Percentiles rank a stretch among this genome's conserved stretches.
Conservation (phyloP, 2,329 filamentous ascomycete species). For the Sclerotinia minor region DNA sequence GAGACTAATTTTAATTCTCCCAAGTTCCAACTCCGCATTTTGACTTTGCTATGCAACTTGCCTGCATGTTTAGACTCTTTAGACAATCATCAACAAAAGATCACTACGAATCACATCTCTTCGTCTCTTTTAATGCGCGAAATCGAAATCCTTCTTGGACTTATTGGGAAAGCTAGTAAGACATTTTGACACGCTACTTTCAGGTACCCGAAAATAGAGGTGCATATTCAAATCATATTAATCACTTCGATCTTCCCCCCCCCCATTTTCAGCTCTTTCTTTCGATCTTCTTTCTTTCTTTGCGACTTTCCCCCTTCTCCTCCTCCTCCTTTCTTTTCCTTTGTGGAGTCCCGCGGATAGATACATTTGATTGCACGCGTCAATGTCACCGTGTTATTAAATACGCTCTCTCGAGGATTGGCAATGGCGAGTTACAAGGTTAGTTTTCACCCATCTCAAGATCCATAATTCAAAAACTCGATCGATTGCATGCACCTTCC, state of each 20-base stretch:
- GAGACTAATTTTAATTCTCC: slow-evolving; percentile 17
- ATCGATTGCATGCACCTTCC: slow-evolving; percentile 14
- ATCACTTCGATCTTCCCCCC: slow-evolving; percentile 5
- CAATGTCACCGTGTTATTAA: slow-evolving; percentile 21
- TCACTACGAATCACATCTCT: slow-evolving; percentile 9
- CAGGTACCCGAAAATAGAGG: slow-evolving; percentile 7
- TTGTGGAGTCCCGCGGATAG: not conserved
- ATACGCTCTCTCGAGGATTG: slow-evolving; percentile 11
- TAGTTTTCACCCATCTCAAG: slow-evolving; percentile 12
- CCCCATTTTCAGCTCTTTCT: slow-evolving; percentile 1
- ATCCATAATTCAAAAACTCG: slow-evolving; percentile 14
- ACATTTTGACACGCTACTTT: slow-evolving; percentile 19
- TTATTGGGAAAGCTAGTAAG: slow-evolving; percentile 15
- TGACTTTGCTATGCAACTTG: slow-evolving; percentile 6
- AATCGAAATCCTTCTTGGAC: slow-evolving; percentile 3
- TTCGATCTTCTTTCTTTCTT: slow-evolving; percentile 18
- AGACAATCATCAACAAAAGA: slow-evolving; percentile 3
- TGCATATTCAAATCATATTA: slow-evolving; percentile 18
- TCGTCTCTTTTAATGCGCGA: not conserved
- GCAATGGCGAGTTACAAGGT: slow-evolving; percentile 25
- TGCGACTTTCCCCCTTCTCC: slow-evolving; percentile 3
- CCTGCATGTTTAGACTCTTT: slow-evolving; percentile 5
- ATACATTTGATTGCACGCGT: slow-evolving; percentile 10
- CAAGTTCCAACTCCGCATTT: slow-evolving; percentile 2
- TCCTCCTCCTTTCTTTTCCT: not conserved